Base-by-base conservation (phyloP, 2,329 filamentous ascomycete genomes). In the Cytospora chrysosperma region DNA sequence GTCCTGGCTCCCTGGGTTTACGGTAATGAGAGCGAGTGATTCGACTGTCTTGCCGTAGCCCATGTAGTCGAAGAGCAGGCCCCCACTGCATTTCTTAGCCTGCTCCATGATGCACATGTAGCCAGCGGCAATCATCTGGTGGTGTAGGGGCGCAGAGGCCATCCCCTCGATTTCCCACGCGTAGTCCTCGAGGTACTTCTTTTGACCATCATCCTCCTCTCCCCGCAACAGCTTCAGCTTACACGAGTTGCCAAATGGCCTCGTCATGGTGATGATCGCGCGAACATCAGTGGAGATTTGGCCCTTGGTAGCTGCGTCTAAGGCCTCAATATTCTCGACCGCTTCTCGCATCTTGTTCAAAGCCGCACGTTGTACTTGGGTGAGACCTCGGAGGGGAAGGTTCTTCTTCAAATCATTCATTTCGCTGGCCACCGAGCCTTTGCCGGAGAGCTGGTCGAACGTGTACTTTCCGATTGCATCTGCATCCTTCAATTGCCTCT, bases 41-140 rank as follows among this genome's bases (percentile, higher is more conserved):
- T 47, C 37, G 2, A 49, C 5, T 5, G 55, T 56, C 26, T 56
- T 56, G 9, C 55, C 55, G 28, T 30, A 49, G 2, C 55, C 55
- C 55, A 56, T 56, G 19, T 47, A 21, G 21, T 56, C 55, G 24
- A 15, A 56, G 13, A 56, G 55, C 10, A 56, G 43, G 10, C 55
- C 55, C n/a, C n/a, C 21, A 17, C 21, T 43, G 1, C 21, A 15
- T 6, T 56, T 28, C 6, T 17, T 4, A 9, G 27, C 26, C 10
- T 15, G 37, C 10, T 56, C 55, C 3, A 47, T 15, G 1, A 3
- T 30, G 2, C 5, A 21, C 37, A 56, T 47, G 15, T 8, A 47
- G 2, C 37, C 55, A 6, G 26, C 26, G 4, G 37, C 37, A 1
- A 49, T n/a, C 27, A 56, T 3, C 37, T 56, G 55, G 19, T 56